phyloP scores from a whole-genome alignment of 305 asterid genomes.

The Fraxinus ornus region DNA sequence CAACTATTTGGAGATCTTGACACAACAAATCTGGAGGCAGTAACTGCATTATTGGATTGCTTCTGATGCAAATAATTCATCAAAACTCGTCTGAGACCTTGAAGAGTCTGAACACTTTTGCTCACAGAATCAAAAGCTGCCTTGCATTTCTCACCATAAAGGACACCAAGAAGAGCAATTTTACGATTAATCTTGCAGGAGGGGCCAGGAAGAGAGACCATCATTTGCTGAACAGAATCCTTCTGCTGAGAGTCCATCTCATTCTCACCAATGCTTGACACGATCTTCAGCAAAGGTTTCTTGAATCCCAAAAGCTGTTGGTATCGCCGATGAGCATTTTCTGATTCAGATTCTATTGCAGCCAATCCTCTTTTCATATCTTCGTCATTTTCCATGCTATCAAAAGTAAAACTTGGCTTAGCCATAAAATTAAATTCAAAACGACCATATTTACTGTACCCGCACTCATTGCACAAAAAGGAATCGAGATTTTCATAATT shows the following conservation, averaged over 20 bases:
- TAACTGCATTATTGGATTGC: slow-evolving; percentile 68
- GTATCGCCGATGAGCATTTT: slow-evolving; percentile 96
- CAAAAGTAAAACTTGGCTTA: slow-evolving; percentile 96
- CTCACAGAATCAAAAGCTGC: slow-evolving; percentile 99
- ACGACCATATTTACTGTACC: slow-evolving; percentile 98
- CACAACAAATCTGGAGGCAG: slow-evolving; percentile 85
- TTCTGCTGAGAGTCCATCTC: slow-evolving; percentile 99
- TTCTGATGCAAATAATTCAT: slow-evolving; percentile 95
- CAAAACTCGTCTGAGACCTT: slow-evolving; percentile 92
- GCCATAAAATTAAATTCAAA: slow-evolving; percentile 99
- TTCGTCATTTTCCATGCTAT: slow-evolving; percentile 98
- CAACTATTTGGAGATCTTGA: slow-evolving; percentile 93
- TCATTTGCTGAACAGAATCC: slow-evolving; percentile 99
- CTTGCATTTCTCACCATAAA: slow-evolving; percentile 99
- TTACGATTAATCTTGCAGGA: slow-evolving; percentile 98
- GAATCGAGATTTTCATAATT: slow-evolving; percentile 98
- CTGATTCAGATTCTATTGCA: slow-evolving; percentile 97
- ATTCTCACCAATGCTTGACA: slow-evolving; percentile 96
- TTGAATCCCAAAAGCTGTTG: slow-evolving; percentile 99
- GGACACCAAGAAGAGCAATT: slow-evolving; percentile 99
- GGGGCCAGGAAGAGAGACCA: slow-evolving; percentile 99
- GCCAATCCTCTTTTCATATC: slow-evolving; percentile 97
- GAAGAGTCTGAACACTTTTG: slow-evolving; percentile 99
- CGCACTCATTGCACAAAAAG: slow-evolving; percentile 97
- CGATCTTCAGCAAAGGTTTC: slow-evolving; percentile 95